phyloP scores from a whole-genome alignment of 495 filamentous ascomycete species.

The Darksidea phi region DNA sequence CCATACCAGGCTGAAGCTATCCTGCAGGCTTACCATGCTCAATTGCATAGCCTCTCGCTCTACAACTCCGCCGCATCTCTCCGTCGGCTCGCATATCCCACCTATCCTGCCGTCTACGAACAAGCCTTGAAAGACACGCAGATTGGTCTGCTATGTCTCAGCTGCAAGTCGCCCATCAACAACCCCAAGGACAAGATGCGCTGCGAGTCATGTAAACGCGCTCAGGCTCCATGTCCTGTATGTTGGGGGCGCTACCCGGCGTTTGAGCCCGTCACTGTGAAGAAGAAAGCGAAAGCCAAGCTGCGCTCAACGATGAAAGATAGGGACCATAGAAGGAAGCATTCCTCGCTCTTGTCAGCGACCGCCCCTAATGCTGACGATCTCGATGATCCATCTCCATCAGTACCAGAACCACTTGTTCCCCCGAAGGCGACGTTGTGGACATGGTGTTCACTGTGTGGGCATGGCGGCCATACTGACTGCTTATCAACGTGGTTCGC shows the following conservation, averaged over 20 bases:
- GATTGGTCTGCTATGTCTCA: conserved; percentile 38
- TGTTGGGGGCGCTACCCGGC: conserved; percentile 40
- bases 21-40: conserved; percentile 44
- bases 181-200: conserved; percentile 35
- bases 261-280: conserved; percentile 32
- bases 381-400: conserved; percentile 9
- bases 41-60: conserved; percentile 38
- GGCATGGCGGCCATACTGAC: conserved; percentile 40
- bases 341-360: conserved; percentile 18
- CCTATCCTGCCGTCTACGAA: conserved; percentile 44
- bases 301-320: conserved; percentile 12
- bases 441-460: conserved; percentile 42
- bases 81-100: conserved; percentile 41
- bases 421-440: conserved; percentile 30
- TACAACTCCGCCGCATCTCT: conserved; percentile 39
- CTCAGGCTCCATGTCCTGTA: conserved; percentile 41
- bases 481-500: conserved; percentile 41
- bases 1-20: conserved; percentile 44
- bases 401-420: conserved; percentile 11
- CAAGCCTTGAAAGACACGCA: conserved; percentile 39
- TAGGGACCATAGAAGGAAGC: conserved; percentile 24
- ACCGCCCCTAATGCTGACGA: not conserved
- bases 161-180: conserved; percentile 41
- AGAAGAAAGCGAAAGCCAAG: conserved; percentile 29
- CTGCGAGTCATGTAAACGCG: conserved; percentile 38